Evolutionary conservation across 768 basidiomycete species (phyloP), one percentile per base, ranked within the genome.

Genomic region (Lactarius akahatsu): DNA sequence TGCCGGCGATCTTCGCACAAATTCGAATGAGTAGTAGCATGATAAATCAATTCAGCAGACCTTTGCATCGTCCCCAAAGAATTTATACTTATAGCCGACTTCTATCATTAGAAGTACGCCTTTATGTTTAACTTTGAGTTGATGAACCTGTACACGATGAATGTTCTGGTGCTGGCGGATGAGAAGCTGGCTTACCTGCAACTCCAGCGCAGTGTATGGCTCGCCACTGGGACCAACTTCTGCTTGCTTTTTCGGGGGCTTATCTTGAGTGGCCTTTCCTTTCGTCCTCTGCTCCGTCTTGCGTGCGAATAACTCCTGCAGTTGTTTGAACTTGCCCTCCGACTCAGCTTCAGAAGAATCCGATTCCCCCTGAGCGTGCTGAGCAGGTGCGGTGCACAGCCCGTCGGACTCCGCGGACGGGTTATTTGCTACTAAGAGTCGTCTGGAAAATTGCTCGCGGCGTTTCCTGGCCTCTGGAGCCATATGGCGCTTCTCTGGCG

Each of bases 11-110:
- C 90, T 57, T 38, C 23, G 63, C 34, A 52, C 28, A 13, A 56
- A 47, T 43, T 40, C 64, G 30, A 57, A 15, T 50, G 18, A 40
- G 61, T 34, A 36, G 23, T 30, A 3, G 59, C 40, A 20, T 5
- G 57, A 34, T 47, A 57, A 57, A 11, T 30, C 4, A 61, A 47
- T 16, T 38, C 1, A 32, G 34, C 8, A 38, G 59, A 87, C 91
- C 80, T 86, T 85, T 0, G 94, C 94, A 72, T 95, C 94, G 26
- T 94, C 88, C 58, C 86, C 89, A 71, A 87, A 94, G 75, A 96
- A 94, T 61, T 80, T 84, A 74, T 86, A 89, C 74, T 89, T 94
- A 75, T 95, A 95, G 5, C 93, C 93, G 34, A 89, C 86, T 74
- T 94, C 89, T 28, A 95, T 79, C 82, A 94, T 86, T 15, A 95